Percentiles rank a stretch among this genome's conserved stretches.
Evolutionary conservation across 345 rosid genomes (phyloP).

Genomic region (Murraya paniculata): DNA sequence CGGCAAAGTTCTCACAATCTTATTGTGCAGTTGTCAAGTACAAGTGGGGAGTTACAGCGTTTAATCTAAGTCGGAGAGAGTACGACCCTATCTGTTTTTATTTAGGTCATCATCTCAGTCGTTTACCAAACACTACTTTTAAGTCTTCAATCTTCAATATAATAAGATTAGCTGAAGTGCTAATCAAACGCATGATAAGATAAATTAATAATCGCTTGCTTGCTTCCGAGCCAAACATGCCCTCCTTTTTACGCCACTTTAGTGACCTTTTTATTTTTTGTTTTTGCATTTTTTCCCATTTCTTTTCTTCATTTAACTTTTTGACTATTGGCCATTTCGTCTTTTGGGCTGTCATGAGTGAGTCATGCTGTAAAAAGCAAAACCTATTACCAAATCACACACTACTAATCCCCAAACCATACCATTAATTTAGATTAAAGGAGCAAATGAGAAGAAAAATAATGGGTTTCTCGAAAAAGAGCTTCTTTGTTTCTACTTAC

Average conservation of each 20-base stretch:
- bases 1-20: background rate
- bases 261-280: background rate
- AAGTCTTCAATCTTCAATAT: background rate
- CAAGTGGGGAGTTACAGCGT: background rate
- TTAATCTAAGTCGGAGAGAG: no score
- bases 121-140: background rate
- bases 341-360: background rate
- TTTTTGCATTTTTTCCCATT: no score
- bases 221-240: background rate
- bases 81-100: background rate
- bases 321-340: background rate
- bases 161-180: background rate
- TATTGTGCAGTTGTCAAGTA: background rate
- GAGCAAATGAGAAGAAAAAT: background rate
- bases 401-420: constrained; percentile 14
- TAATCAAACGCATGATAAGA: background rate
- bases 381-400: constrained; percentile 9
- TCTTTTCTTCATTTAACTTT: background rate
- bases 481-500: constrained; percentile 17
- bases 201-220: background rate
- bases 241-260: background rate
- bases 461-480: constrained; percentile 10
- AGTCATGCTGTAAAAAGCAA: constrained; percentile 9
- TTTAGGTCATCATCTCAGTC: background rate
- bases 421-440: background rate